A percentile compares a stretch with the other conserved stretches of the same genome.
Conservation (phyloP, 108 stramenopile genomes). For the Cyclotella distinguenda region DNA sequence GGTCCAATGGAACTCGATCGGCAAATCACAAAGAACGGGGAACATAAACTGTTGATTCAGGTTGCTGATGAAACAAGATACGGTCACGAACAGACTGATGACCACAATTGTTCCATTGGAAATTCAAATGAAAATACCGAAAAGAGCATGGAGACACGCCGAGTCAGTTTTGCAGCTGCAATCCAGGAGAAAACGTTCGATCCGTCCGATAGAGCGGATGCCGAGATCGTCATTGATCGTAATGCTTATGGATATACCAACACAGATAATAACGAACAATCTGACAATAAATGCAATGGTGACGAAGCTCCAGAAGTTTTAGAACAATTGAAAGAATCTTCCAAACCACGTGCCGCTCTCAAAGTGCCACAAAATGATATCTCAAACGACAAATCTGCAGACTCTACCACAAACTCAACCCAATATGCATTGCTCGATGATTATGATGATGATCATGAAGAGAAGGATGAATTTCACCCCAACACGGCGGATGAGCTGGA, state of each 20-base stretch:
- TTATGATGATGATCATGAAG: conserved; percentile 48
- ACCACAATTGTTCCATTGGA: not conserved
- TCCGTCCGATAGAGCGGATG: not conserved
- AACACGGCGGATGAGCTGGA: conserved; percentile 49
- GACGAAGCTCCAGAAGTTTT: too few relatives aligned
- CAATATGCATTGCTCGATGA: too few relatives aligned
- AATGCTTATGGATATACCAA: not conserved
- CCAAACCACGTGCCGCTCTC: not conserved
- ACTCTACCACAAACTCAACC: not conserved
- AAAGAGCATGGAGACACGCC: not conserved
- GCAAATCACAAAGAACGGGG: not conserved
- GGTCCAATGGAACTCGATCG: conserved; percentile 27
- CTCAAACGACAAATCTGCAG: not conserved
- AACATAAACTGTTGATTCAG: conserved; percentile 17
- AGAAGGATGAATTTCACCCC: conserved; percentile 55
- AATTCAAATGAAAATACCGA: not conserved
- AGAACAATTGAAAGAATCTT: not conserved
- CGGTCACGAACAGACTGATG: conserved; percentile 5
- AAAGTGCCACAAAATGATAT: not conserved
- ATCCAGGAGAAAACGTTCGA: conserved; percentile 11
- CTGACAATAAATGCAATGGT: not conserved
- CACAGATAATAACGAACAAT: not conserved
- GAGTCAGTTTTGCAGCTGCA: conserved; percentile 19
- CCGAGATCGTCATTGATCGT: not conserved
- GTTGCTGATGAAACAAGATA: conserved; percentile 34